A percentile compares a stretch with the other conserved stretches of the same genome.
phyloP scores from a whole-genome alignment of 75 land plant genomes.

The Selaginella moellendorffii region DNA sequence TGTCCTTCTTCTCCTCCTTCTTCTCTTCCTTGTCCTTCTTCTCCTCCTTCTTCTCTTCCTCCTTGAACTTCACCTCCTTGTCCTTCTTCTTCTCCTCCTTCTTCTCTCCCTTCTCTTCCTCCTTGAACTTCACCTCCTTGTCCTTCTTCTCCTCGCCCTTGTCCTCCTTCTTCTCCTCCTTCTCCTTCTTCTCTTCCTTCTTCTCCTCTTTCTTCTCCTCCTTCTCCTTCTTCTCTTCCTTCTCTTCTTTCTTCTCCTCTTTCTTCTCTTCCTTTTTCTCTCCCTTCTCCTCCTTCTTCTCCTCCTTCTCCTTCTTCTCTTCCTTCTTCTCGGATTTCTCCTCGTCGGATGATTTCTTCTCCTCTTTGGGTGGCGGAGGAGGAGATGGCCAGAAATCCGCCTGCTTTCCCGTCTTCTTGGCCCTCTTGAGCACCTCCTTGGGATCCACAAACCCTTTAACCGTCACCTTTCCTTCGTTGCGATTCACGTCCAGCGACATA shows the following conservation, averaged over 20 bases:
- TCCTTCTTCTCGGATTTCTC: background rate
- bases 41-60: too few species aligned
- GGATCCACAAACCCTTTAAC: constrained; percentile 41
- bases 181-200: background rate
- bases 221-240: background rate
- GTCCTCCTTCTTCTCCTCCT: constrained; percentile 1
- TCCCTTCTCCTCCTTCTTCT: background rate
- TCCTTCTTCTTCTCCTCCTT: too few species aligned
- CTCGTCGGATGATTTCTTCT: background rate
- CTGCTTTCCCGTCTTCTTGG: constrained; percentile 43
- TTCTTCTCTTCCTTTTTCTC: background rate
- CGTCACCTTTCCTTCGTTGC: constrained; percentile 50
- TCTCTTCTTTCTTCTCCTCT: constrained; percentile 2
- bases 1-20: too few species aligned
- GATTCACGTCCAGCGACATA: constrained; percentile 36
- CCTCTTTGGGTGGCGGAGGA: background rate
- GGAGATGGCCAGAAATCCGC: constrained; percentile 51
- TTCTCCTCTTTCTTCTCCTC: constrained; percentile 4
- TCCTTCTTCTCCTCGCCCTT: background rate
- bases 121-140: background rate
- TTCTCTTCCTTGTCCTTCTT: too few species aligned
- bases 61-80: too few species aligned
- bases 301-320: constrained; percentile 4
- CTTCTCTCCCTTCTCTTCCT: too few species aligned
- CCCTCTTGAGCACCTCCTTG: constrained; percentile 41